Evolutionary conservation across 805 yeast species (phyloP), one percentile per base, ranked within the genome.

Genomic region (Schwanniomyces sp.): DNA sequence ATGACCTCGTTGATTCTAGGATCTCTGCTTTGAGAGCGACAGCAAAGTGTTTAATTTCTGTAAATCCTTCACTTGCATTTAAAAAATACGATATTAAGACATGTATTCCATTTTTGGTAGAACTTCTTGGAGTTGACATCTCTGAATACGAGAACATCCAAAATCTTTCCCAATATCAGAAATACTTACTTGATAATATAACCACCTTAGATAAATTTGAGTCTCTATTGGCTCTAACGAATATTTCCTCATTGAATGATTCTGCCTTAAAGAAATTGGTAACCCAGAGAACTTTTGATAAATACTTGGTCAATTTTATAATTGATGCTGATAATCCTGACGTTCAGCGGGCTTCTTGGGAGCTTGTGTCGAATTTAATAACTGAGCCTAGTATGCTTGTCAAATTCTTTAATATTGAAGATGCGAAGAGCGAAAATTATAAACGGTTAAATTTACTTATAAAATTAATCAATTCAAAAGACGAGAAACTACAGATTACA

Each of bases 221-320:
- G 55, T 69, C 84, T 0, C 64, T 88, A 34, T 58, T 84, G 18
- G 88, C 91, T 0, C 70, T 87, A 26, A 87, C 92, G 1, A 88
- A 87, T 61, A 53, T 85, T 7, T 79, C 89, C 0, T 74, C 88
- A 0, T 49, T 73, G 1, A 70, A 69, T 9, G 68, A 72, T 4
- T 63, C 62, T 11, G 63, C 72, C 30, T 65, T 75, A 25, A 69
- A 62, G 10, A 66, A 74, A 5, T 61, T 66, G 40, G 62, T 69
- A 3, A 61, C 68, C 6, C 67, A 73, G 42, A 81, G 84, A 78
- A 55, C 71, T 0, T 70, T 70, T 25, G 70, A 85, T 11, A 80
- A 76, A 49, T 60, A 57, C 42, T 61, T 80, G 16, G 73, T 79
- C 48, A 74, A 75, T 28, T 64, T 70, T 42, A 62, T 72, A 9